Conservation (phyloP, 2,329 filamentous ascomycete species). For the Neofusicoccum sp. region DNA sequence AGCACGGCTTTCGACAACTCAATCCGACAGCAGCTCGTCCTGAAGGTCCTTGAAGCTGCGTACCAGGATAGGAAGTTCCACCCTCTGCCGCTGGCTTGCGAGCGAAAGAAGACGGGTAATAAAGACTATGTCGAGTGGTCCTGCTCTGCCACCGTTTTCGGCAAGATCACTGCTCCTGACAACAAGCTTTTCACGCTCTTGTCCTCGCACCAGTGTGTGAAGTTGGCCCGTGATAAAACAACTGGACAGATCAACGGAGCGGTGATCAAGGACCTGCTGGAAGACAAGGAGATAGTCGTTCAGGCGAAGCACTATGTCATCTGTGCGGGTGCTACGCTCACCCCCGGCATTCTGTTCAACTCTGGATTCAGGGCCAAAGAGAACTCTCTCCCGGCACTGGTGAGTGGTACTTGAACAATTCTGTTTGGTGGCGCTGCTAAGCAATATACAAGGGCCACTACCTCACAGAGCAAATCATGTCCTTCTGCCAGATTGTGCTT, state of each 20-base stretch:
- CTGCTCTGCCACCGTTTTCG: background rate
- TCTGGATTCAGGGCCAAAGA: slow-evolving; percentile 20
- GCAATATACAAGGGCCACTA: background rate
- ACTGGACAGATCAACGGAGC: background rate
- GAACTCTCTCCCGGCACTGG: slow-evolving; percentile 11
- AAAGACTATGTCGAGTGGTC: background rate
- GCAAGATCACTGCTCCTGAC: background rate
- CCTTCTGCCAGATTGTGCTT: slow-evolving; percentile 29
- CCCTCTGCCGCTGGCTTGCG: background rate
- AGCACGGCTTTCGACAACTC: background rate
- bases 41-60: background rate
- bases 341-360: slow-evolving; percentile 26
- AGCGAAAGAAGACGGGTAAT: background rate
- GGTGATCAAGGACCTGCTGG: background rate
- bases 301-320: slow-evolving; percentile 27
- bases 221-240: background rate
- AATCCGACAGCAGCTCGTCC: background rate
- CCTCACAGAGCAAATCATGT: slow-evolving; percentile 21
- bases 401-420: too few relatives aligned
- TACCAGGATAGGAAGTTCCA: background rate
- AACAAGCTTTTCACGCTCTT: background rate
- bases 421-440: background rate
- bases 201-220: background rate
- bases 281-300: slow-evolving; percentile 16
- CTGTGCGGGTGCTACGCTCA: slow-evolving; percentile 28